Percentiles rank a stretch among this genome's conserved stretches.
These are phyloP conservation scores for grape (Vitis vinifera) DNA, from an alignment of 164 flowering plant species.

Conservation along the genomic window ASM3070453v1 NC_081822.1:5054001-5054500, in stretches of 20 bases:
- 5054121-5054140: conserved; percentile 38
- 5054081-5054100: conserved; percentile 53
- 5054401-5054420: conserved; percentile 57
- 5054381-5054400: conserved; percentile 42
- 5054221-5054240: too few relatives aligned
- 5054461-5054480: too few relatives aligned
- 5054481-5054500: too few relatives aligned
- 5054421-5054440: conserved; percentile 60
- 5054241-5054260: too few relatives aligned
- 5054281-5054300: too few relatives aligned
- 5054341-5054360: conserved; percentile 40
- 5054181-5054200: neutral
- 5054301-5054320: conserved; percentile 16
- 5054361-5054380: conserved; percentile 48
- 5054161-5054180: conserved; percentile 42
- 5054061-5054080: neutral
- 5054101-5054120: conserved; percentile 26
- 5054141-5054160: conserved; percentile 57
- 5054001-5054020: neutral
- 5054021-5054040: neutral
- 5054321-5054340: conserved; percentile 31
- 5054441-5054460: neutral
- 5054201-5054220: neutral
- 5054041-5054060: neutral
- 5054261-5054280: too few relatives aligned